Percentiles rank a stretch among this genome's conserved stretches.
These are phyloP conservation scores for Colletotrichum godetiae DNA, from an alignment of 2,329 filamentous ascomycete genomes.

Conservation along the genomic window DNA sequence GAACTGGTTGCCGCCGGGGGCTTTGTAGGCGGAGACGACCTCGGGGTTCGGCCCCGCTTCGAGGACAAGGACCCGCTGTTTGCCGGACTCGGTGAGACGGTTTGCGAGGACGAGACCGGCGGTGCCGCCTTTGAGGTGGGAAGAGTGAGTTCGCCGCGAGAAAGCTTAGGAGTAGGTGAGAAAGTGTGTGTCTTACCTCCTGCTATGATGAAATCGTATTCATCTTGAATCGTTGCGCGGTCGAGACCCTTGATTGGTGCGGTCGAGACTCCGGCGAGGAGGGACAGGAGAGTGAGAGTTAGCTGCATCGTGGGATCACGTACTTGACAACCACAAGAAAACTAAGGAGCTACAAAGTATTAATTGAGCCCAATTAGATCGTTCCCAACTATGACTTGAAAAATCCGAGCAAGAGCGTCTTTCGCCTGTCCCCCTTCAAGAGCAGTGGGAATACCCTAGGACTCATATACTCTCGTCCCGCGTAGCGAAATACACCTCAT, in stretches of 20 bases:
- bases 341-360: rapidly evolving
- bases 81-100: constrained; percentile 39
- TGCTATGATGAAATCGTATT: constrained; percentile 39
- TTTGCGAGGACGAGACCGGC: constrained; percentile 42
- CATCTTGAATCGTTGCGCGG: constrained; percentile 30
- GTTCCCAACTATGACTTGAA: background rate
- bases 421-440: too few species aligned
- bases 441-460: background rate
- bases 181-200: constrained; percentile 22
- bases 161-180: background rate
- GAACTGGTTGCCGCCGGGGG: constrained; percentile 41
- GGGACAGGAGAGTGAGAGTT: constrained; percentile 12
- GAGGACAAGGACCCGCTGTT: constrained; percentile 40
- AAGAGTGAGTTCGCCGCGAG: background rate
- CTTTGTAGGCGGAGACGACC: constrained; percentile 39
- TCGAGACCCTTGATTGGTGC: constrained; percentile 35
- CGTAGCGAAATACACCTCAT: background rate
- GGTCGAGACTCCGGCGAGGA: constrained; percentile 16
- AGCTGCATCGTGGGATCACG: constrained; percentile 12
- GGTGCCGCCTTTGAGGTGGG: constrained; percentile 36
- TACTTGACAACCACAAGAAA: background rate
- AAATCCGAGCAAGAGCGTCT: background rate
- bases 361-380: background rate
- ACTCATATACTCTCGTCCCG: background rate
- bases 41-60: constrained; percentile 40